These are phyloP conservation scores for Casaregolazyma lundiana DNA, from an alignment of 1,139 yeast species.

Conservation along the genomic window DNA sequence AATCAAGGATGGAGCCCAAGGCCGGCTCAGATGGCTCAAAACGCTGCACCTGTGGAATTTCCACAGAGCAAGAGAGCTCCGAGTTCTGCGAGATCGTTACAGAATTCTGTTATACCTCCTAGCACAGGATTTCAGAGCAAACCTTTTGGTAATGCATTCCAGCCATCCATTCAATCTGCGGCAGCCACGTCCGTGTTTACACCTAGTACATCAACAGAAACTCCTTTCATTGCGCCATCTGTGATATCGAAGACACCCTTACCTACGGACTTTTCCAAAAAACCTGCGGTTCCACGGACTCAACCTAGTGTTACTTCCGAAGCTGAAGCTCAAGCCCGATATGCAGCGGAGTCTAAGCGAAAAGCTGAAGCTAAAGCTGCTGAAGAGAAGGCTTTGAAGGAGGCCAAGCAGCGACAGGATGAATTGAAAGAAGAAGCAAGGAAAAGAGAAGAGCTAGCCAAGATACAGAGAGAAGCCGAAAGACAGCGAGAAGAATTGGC, in stretches of 20 bases:
- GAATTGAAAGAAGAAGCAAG: background rate
- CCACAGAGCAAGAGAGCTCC: background rate
- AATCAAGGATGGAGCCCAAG: background rate
- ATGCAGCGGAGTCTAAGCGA: background rate
- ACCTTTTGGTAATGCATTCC: background rate
- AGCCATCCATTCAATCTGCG: background rate
- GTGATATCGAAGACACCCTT: background rate
- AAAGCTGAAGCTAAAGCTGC: background rate
- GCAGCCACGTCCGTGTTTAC: background rate
- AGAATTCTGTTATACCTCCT: background rate
- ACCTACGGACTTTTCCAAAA: background rate
- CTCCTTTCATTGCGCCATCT: background rate
- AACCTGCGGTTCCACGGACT: background rate
- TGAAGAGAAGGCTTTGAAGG: background rate
- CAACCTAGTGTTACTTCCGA: background rate
- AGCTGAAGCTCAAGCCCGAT: no score
- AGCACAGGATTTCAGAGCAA: background rate
- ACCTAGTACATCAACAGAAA: background rate
- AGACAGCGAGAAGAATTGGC: background rate
- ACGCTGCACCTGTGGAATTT: background rate
- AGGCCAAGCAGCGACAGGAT: background rate
- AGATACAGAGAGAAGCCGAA: background rate
- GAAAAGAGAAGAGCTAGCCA: background rate
- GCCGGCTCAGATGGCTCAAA: background rate
- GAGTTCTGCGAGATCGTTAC: background rate